Evolutionary conservation across 352 stramenopile genomes (phyloP).

Genomic region (Globisporangium polare): DNA sequence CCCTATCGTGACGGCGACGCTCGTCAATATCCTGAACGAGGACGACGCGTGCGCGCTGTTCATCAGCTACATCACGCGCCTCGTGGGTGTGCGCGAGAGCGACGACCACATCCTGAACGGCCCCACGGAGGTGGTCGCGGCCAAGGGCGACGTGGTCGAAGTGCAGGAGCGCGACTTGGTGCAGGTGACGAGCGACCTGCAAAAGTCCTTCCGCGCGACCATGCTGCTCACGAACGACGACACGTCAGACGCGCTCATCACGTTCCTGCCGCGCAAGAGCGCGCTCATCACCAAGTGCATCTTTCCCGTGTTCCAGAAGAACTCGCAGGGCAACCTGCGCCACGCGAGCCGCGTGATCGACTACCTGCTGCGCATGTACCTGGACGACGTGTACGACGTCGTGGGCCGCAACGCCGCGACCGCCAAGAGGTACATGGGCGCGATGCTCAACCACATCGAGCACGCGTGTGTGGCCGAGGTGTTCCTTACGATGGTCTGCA

Average conservation of each 20-base stretch:
- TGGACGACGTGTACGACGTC: conserved; percentile 88
- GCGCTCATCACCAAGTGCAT: conserved; percentile 74
- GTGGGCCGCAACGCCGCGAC: conserved; percentile 58
- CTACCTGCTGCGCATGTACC: conserved; percentile 76
- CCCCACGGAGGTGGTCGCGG: conserved; percentile 21
- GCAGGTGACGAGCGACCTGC: conserved; percentile 57
- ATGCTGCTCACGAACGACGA: conserved; percentile 90
- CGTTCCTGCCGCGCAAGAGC: conserved; percentile 79
- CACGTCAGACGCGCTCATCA: conserved; percentile 68
- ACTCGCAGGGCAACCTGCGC: conserved; percentile 73
- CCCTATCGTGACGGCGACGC: conserved; percentile 40
- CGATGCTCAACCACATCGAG: conserved; percentile 79
- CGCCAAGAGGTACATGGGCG: conserved; percentile 76
- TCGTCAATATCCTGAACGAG: conserved; percentile 56
- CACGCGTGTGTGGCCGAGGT: conserved; percentile 82
- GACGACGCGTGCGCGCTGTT: conserved; percentile 65
- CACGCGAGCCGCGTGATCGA: conserved; percentile 88
- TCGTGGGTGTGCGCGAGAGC: conserved; percentile 26
- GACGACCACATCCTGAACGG: conserved; percentile 36
- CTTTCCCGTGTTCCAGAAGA: conserved; percentile 73
- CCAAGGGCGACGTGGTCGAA: conserved; percentile 2
- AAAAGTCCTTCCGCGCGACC: conserved; percentile 79
- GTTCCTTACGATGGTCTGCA: conserved; percentile 85
- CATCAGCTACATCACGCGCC: conserved; percentile 56
- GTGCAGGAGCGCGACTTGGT: conserved; percentile 24